Conservation (phyloP, 2,329 filamentous ascomycete species). For the Fusarium bactridioides region DNA sequence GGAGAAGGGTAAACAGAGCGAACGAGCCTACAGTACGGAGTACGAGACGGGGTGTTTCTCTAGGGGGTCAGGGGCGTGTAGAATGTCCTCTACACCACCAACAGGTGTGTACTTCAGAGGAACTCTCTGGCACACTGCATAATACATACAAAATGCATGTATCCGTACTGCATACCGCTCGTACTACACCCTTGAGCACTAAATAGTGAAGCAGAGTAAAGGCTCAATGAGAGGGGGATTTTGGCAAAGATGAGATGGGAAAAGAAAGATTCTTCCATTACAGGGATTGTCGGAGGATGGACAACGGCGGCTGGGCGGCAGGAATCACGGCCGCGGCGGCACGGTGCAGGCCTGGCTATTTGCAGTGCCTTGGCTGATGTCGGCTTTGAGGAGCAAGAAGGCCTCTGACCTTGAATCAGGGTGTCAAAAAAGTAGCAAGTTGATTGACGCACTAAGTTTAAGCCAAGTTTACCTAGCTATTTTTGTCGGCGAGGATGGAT, state of each 20-base stretch:
- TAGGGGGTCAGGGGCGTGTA: conserved; percentile 6
- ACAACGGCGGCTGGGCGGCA: conserved; percentile 28
- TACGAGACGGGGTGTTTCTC: conserved; percentile 10
- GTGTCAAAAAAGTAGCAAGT: not conserved
- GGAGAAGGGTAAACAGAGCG: conserved; percentile 14
- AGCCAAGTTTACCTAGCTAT: not conserved
- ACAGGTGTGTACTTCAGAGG: conserved; percentile 11
- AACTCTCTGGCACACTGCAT: conserved; percentile 20
- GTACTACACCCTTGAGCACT: conserved; percentile 14
- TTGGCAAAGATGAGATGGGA: not conserved
- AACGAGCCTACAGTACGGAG: not conserved
- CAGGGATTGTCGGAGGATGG: conserved; percentile 4
- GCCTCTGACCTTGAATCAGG: not conserved
- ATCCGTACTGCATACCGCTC: not conserved
- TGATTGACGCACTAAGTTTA: not conserved
- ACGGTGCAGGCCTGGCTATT: conserved; percentile 10
- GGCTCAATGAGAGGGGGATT: not conserved
- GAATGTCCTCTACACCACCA: not conserved
- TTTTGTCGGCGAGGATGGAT: not conserved
- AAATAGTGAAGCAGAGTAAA: not conserved
- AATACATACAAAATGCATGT: conserved; percentile 1
- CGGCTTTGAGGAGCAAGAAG: not conserved
- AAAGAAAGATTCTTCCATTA: conserved; percentile 8
- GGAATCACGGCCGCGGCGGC: conserved; percentile 31
- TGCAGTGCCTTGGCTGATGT: conserved; percentile 1